Conservation (phyloP, 495 filamentous ascomycete genomes). For the Oleoguttula mirabilis region DNA sequence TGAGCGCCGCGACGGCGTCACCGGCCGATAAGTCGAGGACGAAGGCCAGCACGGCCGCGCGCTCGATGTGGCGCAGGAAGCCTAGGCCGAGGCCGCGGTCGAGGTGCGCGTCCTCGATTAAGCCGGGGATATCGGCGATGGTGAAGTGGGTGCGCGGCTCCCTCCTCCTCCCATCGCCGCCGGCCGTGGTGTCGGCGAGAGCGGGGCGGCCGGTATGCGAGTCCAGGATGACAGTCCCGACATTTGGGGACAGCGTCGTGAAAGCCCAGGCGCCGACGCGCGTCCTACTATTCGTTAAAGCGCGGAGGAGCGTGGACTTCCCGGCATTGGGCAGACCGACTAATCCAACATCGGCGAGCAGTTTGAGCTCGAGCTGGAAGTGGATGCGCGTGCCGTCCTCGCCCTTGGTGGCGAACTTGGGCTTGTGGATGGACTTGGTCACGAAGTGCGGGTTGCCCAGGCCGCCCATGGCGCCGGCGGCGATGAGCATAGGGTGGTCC, state of each 20-base stretch:
- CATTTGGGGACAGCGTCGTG: slow-evolving; percentile 85
- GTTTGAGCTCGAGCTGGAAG: slow-evolving; percentile 82
- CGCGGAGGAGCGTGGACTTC: slow-evolving; percentile 83
- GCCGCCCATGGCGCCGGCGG: slow-evolving; percentile 77
- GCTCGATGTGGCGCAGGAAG: slow-evolving; percentile 88
- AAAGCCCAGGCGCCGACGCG: slow-evolving; percentile 94
- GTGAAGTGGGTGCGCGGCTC: slow-evolving; percentile 65
- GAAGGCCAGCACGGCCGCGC: slow-evolving; percentile 83
- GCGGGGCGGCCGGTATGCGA: slow-evolving; percentile 58
- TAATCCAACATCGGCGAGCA: slow-evolving; percentile 86
- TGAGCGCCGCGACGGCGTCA: slow-evolving; percentile 64
- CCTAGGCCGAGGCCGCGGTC: slow-evolving; percentile 85
- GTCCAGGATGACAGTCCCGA: slow-evolving; percentile 89
- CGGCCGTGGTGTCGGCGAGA: slow-evolving; percentile 24
- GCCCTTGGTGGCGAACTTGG: slow-evolving; percentile 80
- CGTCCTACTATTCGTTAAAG: slow-evolving; percentile 71
- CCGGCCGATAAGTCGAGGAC: slow-evolving; percentile 76
- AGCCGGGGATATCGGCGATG: slow-evolving; percentile 88
- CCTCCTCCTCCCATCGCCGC: slow-evolving; percentile 22
- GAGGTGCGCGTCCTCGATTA: slow-evolving; percentile 81
- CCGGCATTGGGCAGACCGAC: slow-evolving; percentile 94
- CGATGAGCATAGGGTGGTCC: slow-evolving; percentile 74
- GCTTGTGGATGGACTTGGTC: slow-evolving; percentile 52
- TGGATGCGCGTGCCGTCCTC: slow-evolving; percentile 64
- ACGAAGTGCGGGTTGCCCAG: slow-evolving; percentile 90